Conservation (phyloP, 2,329 filamentous ascomycete genomes). For the Leptographium wingfieldii region DNA sequence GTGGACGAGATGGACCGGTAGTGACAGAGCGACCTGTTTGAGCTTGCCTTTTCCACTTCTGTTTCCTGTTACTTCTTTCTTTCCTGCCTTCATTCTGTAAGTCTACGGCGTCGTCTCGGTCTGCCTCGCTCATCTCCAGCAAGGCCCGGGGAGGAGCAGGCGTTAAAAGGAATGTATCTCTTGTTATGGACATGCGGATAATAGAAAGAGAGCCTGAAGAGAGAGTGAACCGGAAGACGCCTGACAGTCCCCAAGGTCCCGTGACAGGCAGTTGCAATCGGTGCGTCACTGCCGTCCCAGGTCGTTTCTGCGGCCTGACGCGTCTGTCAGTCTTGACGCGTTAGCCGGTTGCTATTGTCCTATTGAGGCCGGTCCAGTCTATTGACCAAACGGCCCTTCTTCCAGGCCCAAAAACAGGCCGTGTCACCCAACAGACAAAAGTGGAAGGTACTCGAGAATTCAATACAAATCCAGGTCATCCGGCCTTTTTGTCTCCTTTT, state of each 20-base stretch:
- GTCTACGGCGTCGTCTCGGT: neutral
- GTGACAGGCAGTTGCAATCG: neutral
- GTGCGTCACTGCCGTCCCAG: neutral
- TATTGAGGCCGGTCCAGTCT: neutral
- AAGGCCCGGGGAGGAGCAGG: neutral
- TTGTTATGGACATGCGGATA: neutral
- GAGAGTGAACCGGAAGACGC: neutral
- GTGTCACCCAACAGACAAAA: neutral
- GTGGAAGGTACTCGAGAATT: neutral
- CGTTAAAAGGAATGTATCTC: neutral
- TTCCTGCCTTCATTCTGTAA: neutral
- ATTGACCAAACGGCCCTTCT: conserved; percentile 2
- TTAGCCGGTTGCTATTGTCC: conserved; percentile 1
- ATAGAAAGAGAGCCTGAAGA: neutral
- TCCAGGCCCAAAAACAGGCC: neutral
- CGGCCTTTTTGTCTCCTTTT: neutral
- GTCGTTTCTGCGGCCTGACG: neutral
- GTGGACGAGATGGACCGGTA: conserved; percentile 64
- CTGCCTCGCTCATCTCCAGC: neutral
- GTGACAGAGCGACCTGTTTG: neutral
- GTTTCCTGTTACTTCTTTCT: neutral
- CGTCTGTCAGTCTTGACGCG: neutral
- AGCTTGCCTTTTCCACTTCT: neutral
- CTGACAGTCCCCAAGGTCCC: neutral
- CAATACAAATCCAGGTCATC: neutral